These are phyloP conservation scores for Jamesozyma rosinii DNA, from an alignment of 805 yeast genomes.

Conservation along the genomic window DNA sequence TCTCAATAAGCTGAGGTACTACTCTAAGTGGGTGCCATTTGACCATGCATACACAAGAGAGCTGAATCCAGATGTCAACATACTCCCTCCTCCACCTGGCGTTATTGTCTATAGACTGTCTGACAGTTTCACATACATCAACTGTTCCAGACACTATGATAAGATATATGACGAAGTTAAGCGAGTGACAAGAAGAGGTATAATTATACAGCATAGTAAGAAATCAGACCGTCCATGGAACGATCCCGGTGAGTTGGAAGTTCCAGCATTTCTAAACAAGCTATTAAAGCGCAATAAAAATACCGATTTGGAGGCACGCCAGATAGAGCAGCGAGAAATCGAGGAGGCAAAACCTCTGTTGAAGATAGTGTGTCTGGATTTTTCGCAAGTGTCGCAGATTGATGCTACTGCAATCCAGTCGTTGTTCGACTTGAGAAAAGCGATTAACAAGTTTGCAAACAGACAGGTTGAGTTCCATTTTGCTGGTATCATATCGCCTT, in stretches of 20 bases:
- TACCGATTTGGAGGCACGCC: conserved; percentile 10
- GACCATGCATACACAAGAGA: conserved; percentile 31
- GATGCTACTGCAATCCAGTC: conserved; percentile 78
- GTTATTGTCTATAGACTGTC: conserved; percentile 75
- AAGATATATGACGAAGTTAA: conserved; percentile 58
- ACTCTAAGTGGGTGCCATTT: conserved; percentile 64
- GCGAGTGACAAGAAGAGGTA: conserved; percentile 51
- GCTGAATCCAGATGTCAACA: conserved; percentile 47
- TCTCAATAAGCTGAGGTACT: conserved; percentile 32
- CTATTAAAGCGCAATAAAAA: conserved; percentile 11
- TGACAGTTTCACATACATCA: conserved; percentile 76
- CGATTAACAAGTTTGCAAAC: conserved; percentile 65
- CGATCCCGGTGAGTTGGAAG: conserved; percentile 58
- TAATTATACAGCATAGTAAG: conserved; percentile 27
- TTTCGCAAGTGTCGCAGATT: conserved; percentile 62
- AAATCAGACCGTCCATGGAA: conserved; percentile 75
- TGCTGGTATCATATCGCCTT: conserved; percentile 72
- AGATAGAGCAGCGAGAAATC: not conserved
- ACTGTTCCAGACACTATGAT: conserved; percentile 67
- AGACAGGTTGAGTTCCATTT: conserved; percentile 84
- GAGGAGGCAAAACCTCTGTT: conserved; percentile 48
- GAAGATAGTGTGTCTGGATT: conserved; percentile 69
- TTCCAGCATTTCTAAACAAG: conserved; percentile 27
- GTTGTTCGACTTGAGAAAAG: conserved; percentile 64
- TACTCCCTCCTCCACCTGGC: conserved; percentile 82